Percentiles rank a stretch among this genome's conserved stretches.
Evolutionary conservation across 768 basidiomycete species (phyloP).

Genomic region (Mycena belliarum): DNA sequence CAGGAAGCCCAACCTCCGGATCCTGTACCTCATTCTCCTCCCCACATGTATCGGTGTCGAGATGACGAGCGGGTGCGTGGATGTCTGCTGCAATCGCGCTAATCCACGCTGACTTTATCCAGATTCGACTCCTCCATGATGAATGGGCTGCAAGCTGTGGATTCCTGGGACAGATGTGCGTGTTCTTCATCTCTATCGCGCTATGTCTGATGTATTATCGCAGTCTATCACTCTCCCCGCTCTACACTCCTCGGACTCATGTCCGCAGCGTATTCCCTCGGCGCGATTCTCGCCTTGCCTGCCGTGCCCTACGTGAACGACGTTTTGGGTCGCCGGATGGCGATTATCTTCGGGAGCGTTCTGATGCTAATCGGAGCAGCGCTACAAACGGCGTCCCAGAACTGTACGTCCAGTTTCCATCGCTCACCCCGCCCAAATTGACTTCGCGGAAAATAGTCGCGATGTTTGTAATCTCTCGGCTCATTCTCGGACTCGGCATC

Average conservation of each 20-base stretch:
- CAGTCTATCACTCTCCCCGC: slow-evolving; percentile 57
- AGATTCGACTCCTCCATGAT: slow-evolving; percentile 66
- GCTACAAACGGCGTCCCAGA: slow-evolving; percentile 46
- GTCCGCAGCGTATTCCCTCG: slow-evolving; percentile 61
- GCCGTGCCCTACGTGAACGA: slow-evolving; percentile 54
- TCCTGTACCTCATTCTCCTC: slow-evolving; percentile 56
- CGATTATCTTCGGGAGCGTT: slow-evolving; percentile 53
- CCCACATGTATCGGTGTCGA: slow-evolving; percentile 64
- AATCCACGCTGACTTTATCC: not conserved
- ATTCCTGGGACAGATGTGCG: slow-evolving; percentile 57
- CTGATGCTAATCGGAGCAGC: slow-evolving; percentile 50
- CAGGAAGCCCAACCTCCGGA: slow-evolving; percentile 56
- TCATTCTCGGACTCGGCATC: slow-evolving; percentile 46
- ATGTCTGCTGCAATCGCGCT: not conserved
- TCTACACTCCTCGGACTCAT: slow-evolving; percentile 58
- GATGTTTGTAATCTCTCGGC: slow-evolving; percentile 59
- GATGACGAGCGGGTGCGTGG: slow-evolving; percentile 57
- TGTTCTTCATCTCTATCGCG: not conserved
- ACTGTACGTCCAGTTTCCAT: slow-evolving; percentile 37
- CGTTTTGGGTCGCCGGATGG: slow-evolving; percentile 47
- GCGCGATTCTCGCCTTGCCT: slow-evolving; percentile 54
- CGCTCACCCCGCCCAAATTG: too few relatives aligned
- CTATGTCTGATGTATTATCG: not conserved
- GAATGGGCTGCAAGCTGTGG: slow-evolving; percentile 61
- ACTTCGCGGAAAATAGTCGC: too few relatives aligned